phyloP scores from a whole-genome alignment of 805 yeast genomes.

The Suhomyces pyralidae region DNA sequence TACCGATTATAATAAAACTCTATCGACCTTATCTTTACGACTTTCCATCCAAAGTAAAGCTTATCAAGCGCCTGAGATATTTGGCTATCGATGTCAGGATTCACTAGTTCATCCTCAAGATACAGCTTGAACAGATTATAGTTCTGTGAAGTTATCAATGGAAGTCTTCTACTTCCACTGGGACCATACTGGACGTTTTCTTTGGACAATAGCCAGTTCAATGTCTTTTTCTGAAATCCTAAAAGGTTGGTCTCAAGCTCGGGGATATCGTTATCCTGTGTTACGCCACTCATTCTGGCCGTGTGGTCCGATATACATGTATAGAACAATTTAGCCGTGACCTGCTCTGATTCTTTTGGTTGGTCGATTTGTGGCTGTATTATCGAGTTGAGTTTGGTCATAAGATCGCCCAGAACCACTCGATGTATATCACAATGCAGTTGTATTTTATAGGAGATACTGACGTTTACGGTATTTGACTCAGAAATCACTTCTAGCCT shows the following conservation, averaged over 20 bases:
- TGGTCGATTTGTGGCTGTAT: background rate
- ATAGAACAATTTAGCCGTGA: conserved; percentile 44
- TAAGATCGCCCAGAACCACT: conserved; percentile 16
- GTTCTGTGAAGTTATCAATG: conserved; percentile 15
- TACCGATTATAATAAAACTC: conserved; percentile 49
- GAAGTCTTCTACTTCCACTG: conserved; percentile 17
- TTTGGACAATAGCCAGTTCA: conserved; percentile 53
- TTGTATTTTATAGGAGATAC: conserved; percentile 13
- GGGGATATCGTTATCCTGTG: conserved; percentile 31
- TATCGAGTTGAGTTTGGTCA: conserved; percentile 9
- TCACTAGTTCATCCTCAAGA: background rate
- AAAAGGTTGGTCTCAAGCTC: conserved; percentile 44
- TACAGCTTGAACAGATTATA: background rate
- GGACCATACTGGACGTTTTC: conserved; percentile 45
- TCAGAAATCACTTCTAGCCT: conserved; percentile 11
- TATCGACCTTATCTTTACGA: conserved; percentile 9
- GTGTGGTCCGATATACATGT: conserved; percentile 49
- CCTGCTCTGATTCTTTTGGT: background rate
- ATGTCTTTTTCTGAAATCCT: conserved; percentile 52
- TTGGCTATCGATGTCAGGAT: background rate
- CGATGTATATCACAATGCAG: conserved; percentile 18
- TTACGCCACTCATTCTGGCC: conserved; percentile 15
- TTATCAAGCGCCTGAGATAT: conserved; percentile 30
- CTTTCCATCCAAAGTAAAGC: conserved; percentile 54
- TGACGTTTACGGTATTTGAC: conserved; percentile 10